Evolutionary conservation across 208 protist species (phyloP), one percentile per base, ranked within the genome.

Genomic region (Wallacemonas sp.): DNA sequence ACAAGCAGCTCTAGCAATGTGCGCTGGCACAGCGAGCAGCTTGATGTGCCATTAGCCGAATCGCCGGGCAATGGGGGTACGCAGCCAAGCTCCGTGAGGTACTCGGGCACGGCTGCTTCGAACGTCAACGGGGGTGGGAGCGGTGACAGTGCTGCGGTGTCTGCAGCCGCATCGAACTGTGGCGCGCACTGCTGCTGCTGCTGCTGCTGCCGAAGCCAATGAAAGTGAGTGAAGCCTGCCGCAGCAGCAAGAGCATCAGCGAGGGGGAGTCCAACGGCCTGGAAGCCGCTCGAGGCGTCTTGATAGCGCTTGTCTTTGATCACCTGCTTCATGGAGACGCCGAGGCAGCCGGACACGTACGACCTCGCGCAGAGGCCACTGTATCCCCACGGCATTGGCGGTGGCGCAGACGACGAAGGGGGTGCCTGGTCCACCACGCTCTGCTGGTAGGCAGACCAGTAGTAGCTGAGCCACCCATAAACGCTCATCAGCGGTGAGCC

Each of bases 381-480:
- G 57, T 63, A 71, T 26, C 70, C 70, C 70, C 70, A 76, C 37
- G 70, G 70, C 63, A 76, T 61, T 19, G 45, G 4, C 10, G 26
- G 30, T 22, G 41, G 39, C 41, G 39, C 4, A 0, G 29, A 5
- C 21, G 27, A 12, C 2, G 6, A 13, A 29, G 38, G 38, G 3
- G 52, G 29, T 2, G 41, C 15, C 26, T n/a, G 37, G 21, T 57
- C 50, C 30, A 57, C 29, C 12, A 39, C 21, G 29, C 38, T 6
- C 50, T 57, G 50, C 19, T 52, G 30, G 29, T 38, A 52, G 13
- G 50, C 50, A 1, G 63, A 30, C 63, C 62, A 76, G 60, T 66
- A 69, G 44, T 71, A 68, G 36, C 44, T 68, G 21, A 76, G 38
- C 63, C 62, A 76, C 12, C 63, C 63, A 60, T 76, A 71, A 12